These are phyloP conservation scores for Lentinula guzmanii DNA, from an alignment of 768 basidiomycete genomes.

Conservation along the genomic window DNA sequence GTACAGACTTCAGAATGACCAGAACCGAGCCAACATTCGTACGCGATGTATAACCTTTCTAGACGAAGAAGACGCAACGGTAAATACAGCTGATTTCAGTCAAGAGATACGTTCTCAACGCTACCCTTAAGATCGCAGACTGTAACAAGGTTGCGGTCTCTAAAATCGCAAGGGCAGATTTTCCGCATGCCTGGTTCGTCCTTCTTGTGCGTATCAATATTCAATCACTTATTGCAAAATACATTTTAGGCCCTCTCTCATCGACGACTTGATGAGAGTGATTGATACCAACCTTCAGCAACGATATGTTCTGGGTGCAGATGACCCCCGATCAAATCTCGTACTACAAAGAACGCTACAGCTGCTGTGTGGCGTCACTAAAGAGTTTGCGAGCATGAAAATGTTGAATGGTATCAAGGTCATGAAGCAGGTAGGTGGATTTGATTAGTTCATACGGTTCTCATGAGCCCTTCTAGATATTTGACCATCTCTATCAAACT, in stretches of 20 bases:
- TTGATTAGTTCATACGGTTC: background rate
- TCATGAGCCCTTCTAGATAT: constrained; percentile 32
- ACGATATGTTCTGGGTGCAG: constrained; percentile 36
- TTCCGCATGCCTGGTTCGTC: constrained; percentile 62
- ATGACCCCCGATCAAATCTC: constrained; percentile 39
- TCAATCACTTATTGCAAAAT: background rate
- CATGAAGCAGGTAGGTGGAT: constrained; percentile 34
- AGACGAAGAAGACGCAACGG: constrained; percentile 74
- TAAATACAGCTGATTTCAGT: constrained; percentile 23
- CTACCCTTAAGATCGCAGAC: constrained; percentile 59
- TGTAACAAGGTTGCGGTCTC: constrained; percentile 71
- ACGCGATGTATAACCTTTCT: constrained; percentile 59
- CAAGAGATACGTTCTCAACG: background rate
- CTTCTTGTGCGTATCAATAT: background rate
- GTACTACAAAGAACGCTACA: constrained; percentile 55
- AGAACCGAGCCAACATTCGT: constrained; percentile 63
- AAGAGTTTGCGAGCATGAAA: constrained; percentile 66
- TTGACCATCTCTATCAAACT: constrained; percentile 44
- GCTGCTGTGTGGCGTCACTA: constrained; percentile 58
- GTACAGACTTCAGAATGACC: constrained; percentile 59
- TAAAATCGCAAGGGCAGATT: constrained; percentile 77
- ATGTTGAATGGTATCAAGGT: constrained; percentile 62
- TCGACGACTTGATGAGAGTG: constrained; percentile 45
- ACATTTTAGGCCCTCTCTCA: constrained; percentile 50
- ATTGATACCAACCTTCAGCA: constrained; percentile 50